Conservation (phyloP, 2,329 filamentous ascomycete species). For the Septoria linicola region DNA sequence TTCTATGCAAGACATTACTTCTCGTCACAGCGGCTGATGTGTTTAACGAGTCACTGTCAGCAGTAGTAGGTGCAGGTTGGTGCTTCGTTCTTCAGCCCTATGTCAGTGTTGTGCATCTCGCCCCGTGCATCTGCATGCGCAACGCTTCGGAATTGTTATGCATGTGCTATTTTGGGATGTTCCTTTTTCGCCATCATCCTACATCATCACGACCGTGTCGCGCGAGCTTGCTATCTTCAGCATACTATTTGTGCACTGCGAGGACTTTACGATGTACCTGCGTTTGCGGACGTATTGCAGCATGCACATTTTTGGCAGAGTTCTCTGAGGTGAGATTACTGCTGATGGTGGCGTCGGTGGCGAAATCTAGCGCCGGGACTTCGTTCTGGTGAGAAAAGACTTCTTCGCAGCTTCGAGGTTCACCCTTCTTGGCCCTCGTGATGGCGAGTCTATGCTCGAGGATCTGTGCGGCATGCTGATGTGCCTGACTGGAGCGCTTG, state of each 20-base stretch:
- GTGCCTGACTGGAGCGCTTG: background rate
- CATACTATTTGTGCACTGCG: background rate
- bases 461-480: constrained; percentile 9
- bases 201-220: too few relatives aligned
- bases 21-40: background rate
- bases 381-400: background rate
- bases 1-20: background rate
- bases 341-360: background rate
- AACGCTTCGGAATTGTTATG: background rate
- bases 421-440: background rate
- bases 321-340: background rate
- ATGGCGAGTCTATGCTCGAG: constrained; percentile 3
- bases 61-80: background rate
- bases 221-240: background rate
- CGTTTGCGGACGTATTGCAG: background rate
- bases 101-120: background rate
- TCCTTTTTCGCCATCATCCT: too few relatives aligned
- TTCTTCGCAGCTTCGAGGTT: background rate
- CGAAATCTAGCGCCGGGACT: background rate
- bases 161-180: background rate
- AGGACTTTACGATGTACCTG: background rate
- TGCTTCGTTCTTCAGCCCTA: background rate
- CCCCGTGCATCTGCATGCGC: background rate
- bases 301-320: background rate
- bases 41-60: background rate